Conservation (phyloP, 208 protist genomes). For the Leishmania tropica region DNA sequence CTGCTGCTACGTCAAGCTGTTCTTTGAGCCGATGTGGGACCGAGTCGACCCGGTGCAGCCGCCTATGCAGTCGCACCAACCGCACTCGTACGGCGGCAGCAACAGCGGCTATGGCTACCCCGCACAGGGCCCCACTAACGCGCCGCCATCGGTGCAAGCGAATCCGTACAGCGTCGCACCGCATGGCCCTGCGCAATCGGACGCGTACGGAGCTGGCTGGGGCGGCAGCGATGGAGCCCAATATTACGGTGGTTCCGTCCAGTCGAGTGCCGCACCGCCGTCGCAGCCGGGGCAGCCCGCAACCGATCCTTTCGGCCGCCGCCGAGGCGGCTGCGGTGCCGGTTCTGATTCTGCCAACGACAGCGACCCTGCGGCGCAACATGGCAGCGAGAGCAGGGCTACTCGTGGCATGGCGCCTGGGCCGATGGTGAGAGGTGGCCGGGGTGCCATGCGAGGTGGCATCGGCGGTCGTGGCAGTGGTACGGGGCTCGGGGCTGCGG, state of each 20-base stretch:
- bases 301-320: background rate
- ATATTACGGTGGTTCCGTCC: background rate
- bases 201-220: background rate
- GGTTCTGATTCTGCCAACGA: background rate
- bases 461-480: conserved; percentile 32
- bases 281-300: background rate
- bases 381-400: background rate
- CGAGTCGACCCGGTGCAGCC: conserved; percentile 2
- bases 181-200: background rate
- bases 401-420: background rate
- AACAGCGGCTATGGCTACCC: conserved; percentile 16
- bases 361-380: background rate
- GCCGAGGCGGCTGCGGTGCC: background rate
- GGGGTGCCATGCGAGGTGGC: conserved; percentile 24
- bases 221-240: background rate
- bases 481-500: background rate
- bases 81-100: background rate
- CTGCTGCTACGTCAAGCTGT: conserved; percentile 81
- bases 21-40: conserved; percentile 42
- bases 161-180: background rate
- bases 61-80: background rate
- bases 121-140: background rate
- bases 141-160: background rate
- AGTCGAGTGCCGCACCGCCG: conserved; percentile 6
- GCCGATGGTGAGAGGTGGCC: conserved; percentile 24